These are phyloP conservation scores for Gypsophila paniculata DNA, from an alignment of 179 eudicot species.

Conservation along the genomic window DNA sequence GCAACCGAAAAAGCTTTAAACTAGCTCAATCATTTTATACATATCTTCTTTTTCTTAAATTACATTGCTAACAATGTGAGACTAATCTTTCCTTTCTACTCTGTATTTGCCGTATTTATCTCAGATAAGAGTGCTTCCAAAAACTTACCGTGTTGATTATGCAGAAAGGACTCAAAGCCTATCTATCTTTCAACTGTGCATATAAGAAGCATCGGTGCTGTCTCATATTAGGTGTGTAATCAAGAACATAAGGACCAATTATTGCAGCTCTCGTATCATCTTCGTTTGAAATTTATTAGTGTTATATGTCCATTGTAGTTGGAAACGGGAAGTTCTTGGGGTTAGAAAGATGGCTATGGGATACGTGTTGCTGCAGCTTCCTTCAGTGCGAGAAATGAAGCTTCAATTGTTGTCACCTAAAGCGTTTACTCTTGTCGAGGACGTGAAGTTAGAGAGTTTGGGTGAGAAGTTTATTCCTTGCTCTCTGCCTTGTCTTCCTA, in stretches of 20 bases:
- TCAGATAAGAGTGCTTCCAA: slow-evolving; percentile 66
- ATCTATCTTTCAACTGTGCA: slow-evolving; percentile 79
- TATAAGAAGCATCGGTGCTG: slow-evolving; percentile 86
- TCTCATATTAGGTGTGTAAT: slow-evolving; percentile 57
- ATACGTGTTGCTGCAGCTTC: slow-evolving; percentile 65
- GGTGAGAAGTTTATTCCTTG: slow-evolving; percentile 38
- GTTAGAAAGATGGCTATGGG: slow-evolving; percentile 82
- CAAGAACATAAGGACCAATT: not conserved
- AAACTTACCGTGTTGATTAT: slow-evolving; percentile 72
- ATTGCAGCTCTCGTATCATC: not conserved
- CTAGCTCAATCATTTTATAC: not conserved
- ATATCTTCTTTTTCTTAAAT: not conserved
- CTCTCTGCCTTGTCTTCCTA: not conserved
- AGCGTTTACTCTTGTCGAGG: slow-evolving; percentile 66
- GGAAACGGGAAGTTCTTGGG: slow-evolving; percentile 61
- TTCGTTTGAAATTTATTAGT: not conserved
- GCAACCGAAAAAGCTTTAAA: not conserved
- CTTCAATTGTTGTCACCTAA: slow-evolving; percentile 51
- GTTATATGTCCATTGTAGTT: slow-evolving; percentile 28
- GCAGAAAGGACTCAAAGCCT: slow-evolving; percentile 81
- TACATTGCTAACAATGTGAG: not conserved
- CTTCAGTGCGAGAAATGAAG: slow-evolving; percentile 73
- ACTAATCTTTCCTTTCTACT: not conserved
- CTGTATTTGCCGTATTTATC: slow-evolving; percentile 12
- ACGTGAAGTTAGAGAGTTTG: slow-evolving; percentile 62